phyloP scores from a whole-genome alignment of 352 stramenopile species.

The Phytophthora pseudosyringae region DNA sequence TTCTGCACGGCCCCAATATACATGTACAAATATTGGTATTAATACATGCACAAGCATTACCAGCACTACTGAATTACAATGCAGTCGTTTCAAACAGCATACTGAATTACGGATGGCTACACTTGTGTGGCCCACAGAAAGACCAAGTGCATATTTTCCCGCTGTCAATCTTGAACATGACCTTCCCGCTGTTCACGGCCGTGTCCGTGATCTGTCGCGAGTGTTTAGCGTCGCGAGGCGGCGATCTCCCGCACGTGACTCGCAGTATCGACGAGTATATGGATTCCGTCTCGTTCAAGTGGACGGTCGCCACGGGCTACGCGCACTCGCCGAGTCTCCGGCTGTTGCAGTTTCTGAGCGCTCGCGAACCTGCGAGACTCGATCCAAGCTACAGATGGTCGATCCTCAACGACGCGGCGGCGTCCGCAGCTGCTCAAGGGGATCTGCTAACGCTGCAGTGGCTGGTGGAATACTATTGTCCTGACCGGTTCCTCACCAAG shows the following conservation, averaged over 20 bases:
- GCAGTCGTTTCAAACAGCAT: no score
- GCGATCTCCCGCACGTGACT: conserved; percentile 16
- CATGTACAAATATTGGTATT: no score
- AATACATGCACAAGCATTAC: no score
- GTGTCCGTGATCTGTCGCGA: conserved; percentile 9
- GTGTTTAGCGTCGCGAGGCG: conserved; percentile 3
- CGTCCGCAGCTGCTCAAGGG: conserved; percentile 12
- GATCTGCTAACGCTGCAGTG: conserved; percentile 23
- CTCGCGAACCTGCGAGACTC: conserved; percentile 4
- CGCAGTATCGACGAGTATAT: conserved; percentile 21
- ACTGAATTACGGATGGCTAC: no score
- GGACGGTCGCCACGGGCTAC: conserved; percentile 18
- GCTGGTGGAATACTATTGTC: conserved; percentile 19
- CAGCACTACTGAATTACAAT: no score
- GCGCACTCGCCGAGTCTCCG: not conserved
- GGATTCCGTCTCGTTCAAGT: conserved; percentile 14
- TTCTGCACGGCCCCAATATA: no score
- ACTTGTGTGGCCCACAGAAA: no score
- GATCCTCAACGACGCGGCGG: conserved; percentile 14
- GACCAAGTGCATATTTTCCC: no score
- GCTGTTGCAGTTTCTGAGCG: conserved; percentile 25
- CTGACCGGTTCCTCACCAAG: conserved; percentile 24
- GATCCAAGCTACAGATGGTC: conserved; percentile 15
- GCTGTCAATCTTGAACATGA: not conserved
- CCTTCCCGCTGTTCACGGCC: not conserved